Evolutionary conservation across 2,329 filamentous ascomycete genomes (phyloP), one percentile per base, ranked within the genome.

Genomic region (Thielaviopsis ethacetica): DNA sequence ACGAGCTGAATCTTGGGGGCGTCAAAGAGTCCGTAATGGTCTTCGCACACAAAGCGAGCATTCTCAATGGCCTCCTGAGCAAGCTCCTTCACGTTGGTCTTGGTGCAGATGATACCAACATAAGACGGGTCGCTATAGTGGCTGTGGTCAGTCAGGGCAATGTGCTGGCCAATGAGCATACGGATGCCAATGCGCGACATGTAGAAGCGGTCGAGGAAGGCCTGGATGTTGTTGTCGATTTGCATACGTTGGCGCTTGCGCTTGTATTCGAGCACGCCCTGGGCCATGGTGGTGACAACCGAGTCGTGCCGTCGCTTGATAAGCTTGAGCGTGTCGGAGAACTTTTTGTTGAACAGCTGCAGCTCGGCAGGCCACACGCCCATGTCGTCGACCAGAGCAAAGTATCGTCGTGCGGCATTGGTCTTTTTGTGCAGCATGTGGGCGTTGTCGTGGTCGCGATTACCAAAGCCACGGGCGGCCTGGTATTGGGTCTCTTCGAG

Each of bases 101-200:
- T 95, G 62, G 93, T 98, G 76, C 93, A 98, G 68, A 98, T 98
- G 65, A 98, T 96, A 63, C 93, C 93, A 65, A 98, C 93, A 68
- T 98, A 97, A 62, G 89, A 88, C 44, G 90, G 89, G 70, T 97
- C 91, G 63, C 84, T 84, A 65, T 90, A 84, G 66, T 93, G 85
- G 66, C 85, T 87, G 73, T 97, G 91, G 70, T 97, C 91, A 5
- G 91, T 95, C 61, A 98, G 78, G 61, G 93, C 93, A 67, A 98
- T 95, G 75, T 98, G 93, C 71, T 98, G 93, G 57, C 93, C 93
- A 66, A 98, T 96, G 56, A 98, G 83, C 93, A 98, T 98, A 66
- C 93, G 88, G 65, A 98, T 98, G 64, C 93, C 93, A 68, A 98
- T 98, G 63, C 93, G 88, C 52, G 91, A 96, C 93, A 98, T 98